These are phyloP conservation scores for Pythium dissimile DNA, from an alignment of 352 stramenopile genomes.

Conservation along the genomic window DNA sequence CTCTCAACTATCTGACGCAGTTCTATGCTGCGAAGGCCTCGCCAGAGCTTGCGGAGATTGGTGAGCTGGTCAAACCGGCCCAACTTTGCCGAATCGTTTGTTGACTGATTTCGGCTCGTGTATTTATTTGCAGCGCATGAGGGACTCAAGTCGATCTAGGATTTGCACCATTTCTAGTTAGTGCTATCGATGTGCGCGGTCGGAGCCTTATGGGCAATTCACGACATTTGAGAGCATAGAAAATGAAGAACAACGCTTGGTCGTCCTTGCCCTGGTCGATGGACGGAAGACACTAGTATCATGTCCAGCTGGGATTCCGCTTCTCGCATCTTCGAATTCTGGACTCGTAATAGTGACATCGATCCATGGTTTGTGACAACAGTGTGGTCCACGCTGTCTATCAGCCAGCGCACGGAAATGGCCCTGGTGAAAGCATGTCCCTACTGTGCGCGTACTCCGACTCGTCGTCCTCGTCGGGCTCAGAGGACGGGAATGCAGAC, in stretches of 20 bases:
- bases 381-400: too few species aligned
- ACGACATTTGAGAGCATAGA: too few species aligned
- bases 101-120: background rate
- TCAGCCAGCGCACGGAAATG: too few species aligned
- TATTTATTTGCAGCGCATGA: constrained; percentile 14
- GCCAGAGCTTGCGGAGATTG: constrained; percentile 24
- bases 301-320: too few species aligned
- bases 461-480: constrained; percentile 35
- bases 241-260: too few species aligned
- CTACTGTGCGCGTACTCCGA: constrained; percentile 67
- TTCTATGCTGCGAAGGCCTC: constrained; percentile 26
- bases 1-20: constrained; percentile 26
- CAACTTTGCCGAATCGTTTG: background rate
- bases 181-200: background rate
- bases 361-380: background rate
- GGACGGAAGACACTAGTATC: too few species aligned
- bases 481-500: constrained; percentile 24
- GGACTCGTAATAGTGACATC: background rate
- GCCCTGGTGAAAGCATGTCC: too few species aligned
- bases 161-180: too few species aligned
- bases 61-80: background rate
- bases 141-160: constrained; percentile 27
- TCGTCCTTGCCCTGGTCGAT: too few species aligned
- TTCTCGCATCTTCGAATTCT: too few species aligned
- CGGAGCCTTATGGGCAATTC: background rate